These are phyloP conservation scores for Podila verticillata DNA, from an alignment of 192 early-diverging fungal genomes.

Conservation along the genomic window DNA sequence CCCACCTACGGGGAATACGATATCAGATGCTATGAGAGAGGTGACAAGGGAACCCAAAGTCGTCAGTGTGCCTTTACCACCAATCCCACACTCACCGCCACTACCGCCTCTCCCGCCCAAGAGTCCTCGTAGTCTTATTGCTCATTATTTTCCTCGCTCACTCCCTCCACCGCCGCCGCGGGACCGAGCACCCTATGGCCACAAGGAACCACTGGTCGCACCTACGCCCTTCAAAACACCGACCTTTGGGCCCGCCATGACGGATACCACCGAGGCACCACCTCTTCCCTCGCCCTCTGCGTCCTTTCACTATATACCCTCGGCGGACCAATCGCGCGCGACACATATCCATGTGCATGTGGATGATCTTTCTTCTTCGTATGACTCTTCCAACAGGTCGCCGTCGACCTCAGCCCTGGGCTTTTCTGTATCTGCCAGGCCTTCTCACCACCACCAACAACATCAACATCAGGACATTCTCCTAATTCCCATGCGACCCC, in stretches of 20 bases:
- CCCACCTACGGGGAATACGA: not conserved
- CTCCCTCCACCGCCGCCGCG: constrained; percentile 35
- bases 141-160: constrained; percentile 37
- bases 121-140: constrained; percentile 33
- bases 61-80: not conserved
- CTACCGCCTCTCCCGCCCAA: constrained; percentile 34
- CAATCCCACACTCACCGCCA: constrained; percentile 17
- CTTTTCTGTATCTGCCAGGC: not conserved
- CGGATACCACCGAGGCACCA: not conserved
- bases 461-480: not conserved
- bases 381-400: constrained; percentile 2
- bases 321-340: constrained; percentile 14
- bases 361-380: not conserved
- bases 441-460: not conserved
- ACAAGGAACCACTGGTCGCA: constrained; percentile 2
- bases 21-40: not conserved
- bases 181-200: not conserved
- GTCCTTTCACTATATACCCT: constrained; percentile 28
- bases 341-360: constrained; percentile 4
- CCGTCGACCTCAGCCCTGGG: constrained; percentile 19
- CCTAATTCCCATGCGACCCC: not conserved
- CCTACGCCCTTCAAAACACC: constrained; percentile 41
- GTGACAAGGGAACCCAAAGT: not conserved
- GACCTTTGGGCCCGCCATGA: constrained; percentile 35
- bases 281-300: constrained; percentile 27